phyloP scores from a whole-genome alignment of 352 stramenopile genomes.

The Phytopythium boreale region DNA sequence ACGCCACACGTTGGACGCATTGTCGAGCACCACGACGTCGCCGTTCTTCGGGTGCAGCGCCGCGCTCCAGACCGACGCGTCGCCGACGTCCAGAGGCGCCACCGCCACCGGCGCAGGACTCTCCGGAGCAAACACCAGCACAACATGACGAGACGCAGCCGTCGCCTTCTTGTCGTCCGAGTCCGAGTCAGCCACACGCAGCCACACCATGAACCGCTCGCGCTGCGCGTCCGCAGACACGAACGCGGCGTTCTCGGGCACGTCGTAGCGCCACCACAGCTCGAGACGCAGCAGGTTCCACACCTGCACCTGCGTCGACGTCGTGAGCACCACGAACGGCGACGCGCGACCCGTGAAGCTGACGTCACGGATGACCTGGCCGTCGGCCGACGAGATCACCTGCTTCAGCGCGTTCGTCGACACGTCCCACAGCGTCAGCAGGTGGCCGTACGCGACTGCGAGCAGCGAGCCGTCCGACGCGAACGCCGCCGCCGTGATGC shows the following conservation, averaged over 20 bases:
- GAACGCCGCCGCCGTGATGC: conserved; percentile 71
- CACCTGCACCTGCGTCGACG: conserved; percentile 53
- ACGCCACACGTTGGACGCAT: conserved; percentile 54
- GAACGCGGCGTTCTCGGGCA: conserved; percentile 27
- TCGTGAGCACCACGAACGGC: conserved; percentile 66
- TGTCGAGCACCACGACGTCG: conserved; percentile 59
- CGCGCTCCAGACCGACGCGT: conserved; percentile 41
- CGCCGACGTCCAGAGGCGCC: conserved; percentile 33
- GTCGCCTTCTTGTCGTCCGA: conserved; percentile 5
- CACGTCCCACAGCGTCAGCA: conserved; percentile 87
- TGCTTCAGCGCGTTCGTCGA: conserved; percentile 65
- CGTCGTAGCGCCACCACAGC: conserved; percentile 71
- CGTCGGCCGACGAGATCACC: conserved; percentile 70
- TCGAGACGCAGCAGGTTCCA: conserved; percentile 70
- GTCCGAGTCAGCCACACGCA: conserved; percentile 14
- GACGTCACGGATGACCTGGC: conserved; percentile 44
- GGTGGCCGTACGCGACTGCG: conserved; percentile 73
- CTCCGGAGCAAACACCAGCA: conserved; percentile 47
- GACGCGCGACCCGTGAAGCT: conserved; percentile 55
- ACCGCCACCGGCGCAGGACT: conserved; percentile 45
- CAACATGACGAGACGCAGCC: conserved; percentile 23
- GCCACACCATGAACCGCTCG: conserved; percentile 53
- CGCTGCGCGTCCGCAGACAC: conserved; percentile 30
- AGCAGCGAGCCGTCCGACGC: conserved; percentile 77
- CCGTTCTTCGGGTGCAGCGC: conserved; percentile 53